Base-by-base conservation (phyloP, 805 yeast genomes). In the Blastobotrys americana region DNA sequence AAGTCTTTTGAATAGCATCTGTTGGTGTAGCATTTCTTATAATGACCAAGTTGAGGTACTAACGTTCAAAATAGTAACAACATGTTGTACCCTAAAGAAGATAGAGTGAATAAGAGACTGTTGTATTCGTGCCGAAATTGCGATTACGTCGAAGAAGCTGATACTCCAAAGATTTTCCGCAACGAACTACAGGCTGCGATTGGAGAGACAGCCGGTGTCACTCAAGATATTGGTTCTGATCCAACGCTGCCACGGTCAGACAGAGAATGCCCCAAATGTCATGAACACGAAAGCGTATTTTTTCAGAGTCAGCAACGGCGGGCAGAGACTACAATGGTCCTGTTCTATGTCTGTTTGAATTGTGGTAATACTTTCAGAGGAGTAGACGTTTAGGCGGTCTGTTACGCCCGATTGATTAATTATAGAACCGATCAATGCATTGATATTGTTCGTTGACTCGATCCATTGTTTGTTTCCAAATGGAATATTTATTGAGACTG, bases 231-330 rank as follows among this genome's bases (percentile, higher is more conserved):
- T 53, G 97, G 96, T 1, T 73, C 82, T 19, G 99, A 93, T 65
- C 97, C 97, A n/a, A 93, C 98, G 2, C 79, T 93, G 60, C 99
- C 99, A 44, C 74, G 97, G 53, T 84, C 96, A 1, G 93, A 90
- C 63, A 85, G 85, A 60, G 89, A 84, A 56, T 93, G 99, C 65
- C 96, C 97, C 2, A 73, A 75, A 44, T 93, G 99, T 66, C 81
- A 77, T 55, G 82, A 84, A 48, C 78, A 80, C 52, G 96, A 89
- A 55, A 86, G 95, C 65, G 98, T 93, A 34, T 93, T 93, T 63
- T 93, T 93, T 74, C 98, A 93, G 67, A 80, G 93, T 20, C 99
- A 93, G 64, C 97, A 93, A 66, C 78, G 89, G 58, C 76, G 96
- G 46, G 88, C 86, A 41, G 98, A 93, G 62, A 93, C 99, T 1